Percentiles rank a stretch among this genome's conserved stretches.
Conservation (phyloP, 2,329 filamentous ascomycete species). For the Sporothrix dimorphospora region DNA sequence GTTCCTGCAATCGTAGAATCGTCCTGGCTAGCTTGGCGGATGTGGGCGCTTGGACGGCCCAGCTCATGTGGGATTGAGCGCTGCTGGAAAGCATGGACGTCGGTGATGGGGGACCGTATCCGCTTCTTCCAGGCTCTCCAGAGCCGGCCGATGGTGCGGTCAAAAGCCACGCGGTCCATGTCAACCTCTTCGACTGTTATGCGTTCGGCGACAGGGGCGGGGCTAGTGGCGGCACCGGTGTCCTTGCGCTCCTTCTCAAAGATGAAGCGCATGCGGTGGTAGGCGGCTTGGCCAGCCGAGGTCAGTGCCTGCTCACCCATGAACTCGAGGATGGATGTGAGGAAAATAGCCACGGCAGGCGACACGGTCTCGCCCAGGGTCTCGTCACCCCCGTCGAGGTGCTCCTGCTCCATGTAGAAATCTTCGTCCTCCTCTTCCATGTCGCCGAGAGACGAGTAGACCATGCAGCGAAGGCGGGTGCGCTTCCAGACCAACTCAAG, state of each 20-base stretch:
- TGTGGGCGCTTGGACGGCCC: constrained; percentile 41
- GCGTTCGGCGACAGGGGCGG: constrained; percentile 60
- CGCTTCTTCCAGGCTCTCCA: constrained; percentile 97
- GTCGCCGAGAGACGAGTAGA: constrained; percentile 93
- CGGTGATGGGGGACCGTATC: constrained; percentile 60
- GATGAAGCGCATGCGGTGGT: constrained; percentile 64
- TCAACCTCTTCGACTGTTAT: constrained; percentile 88
- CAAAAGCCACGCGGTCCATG: constrained; percentile 90
- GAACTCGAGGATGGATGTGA: constrained; percentile 92
- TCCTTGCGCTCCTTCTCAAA: constrained; percentile 63
- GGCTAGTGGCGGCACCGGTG: constrained; percentile 44
- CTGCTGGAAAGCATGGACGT: constrained; percentile 50
- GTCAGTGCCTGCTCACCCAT: constrained; percentile 89
- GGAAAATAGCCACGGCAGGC: constrained; percentile 90
- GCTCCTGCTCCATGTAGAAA: constrained; percentile 78
- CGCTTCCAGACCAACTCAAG: constrained; percentile 94
- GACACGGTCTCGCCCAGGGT: constrained; percentile 72
- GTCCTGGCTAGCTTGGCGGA: constrained; percentile 46
- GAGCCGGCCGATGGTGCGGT: constrained; percentile 81
- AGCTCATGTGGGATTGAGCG: constrained; percentile 56
- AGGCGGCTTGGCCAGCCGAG: constrained; percentile 84
- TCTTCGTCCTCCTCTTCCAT: constrained; percentile 98
- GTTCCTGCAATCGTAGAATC: constrained; percentile 46
- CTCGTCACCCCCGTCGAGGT: constrained; percentile 63
- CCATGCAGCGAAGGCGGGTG: constrained; percentile 92